These are phyloP conservation scores for Fraxinus baroniana DNA, from an alignment of 305 asterid species.

Conservation along the genomic window DNA sequence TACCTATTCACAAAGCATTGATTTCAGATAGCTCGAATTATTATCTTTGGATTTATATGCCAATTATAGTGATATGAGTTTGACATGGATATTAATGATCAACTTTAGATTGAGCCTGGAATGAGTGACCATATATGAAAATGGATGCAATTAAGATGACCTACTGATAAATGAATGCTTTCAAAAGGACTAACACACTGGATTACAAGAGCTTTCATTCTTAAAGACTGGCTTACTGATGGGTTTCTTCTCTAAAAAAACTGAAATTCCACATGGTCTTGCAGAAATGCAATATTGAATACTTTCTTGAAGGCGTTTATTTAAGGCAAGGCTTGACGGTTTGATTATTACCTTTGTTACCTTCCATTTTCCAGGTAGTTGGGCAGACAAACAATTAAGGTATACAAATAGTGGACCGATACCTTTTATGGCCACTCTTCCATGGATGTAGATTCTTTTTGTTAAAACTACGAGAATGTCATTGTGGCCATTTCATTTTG, in stretches of 20 bases:
- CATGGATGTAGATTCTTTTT: background rate
- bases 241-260: background rate
- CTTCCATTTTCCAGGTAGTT: background rate
- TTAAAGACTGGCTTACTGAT: background rate
- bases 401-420: background rate
- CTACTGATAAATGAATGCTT: background rate
- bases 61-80: background rate
- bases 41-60: background rate
- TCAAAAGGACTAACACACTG: background rate
- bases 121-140: background rate
- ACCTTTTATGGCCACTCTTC: background rate
- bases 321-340: background rate
- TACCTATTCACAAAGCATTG: background rate
- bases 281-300: background rate
- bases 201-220: background rate
- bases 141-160: background rate
- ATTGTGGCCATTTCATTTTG: background rate
- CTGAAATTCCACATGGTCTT: background rate
- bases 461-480: background rate
- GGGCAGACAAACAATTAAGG: background rate
- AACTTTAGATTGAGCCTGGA: background rate
- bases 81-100: background rate
- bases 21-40: background rate
- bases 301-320: background rate
- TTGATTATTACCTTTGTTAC: background rate